These are phyloP conservation scores for Skeletonema marinoi DNA, from an alignment of 108 stramenopile species.

Conservation along the genomic window DNA sequence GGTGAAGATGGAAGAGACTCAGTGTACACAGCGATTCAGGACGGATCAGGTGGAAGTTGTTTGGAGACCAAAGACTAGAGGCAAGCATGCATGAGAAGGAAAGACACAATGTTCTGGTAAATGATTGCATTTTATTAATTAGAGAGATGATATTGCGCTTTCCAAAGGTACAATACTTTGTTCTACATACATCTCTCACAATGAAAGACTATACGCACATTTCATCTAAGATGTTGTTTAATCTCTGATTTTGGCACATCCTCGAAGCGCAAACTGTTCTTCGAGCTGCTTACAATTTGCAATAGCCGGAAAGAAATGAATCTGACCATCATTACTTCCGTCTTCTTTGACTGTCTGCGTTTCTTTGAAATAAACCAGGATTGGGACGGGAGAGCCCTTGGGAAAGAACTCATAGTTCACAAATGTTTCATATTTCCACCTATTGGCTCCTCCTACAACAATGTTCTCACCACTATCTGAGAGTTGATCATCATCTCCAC, in stretches of 20 bases:
- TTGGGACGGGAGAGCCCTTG: constrained; percentile 52
- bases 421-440: constrained; percentile 69
- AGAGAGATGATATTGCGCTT: not conserved
- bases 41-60: constrained; percentile 92
- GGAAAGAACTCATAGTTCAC: constrained; percentile 87
- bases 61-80: constrained; percentile 75
- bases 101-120: not conserved
- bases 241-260: constrained; percentile 46
- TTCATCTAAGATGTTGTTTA: not conserved
- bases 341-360: constrained; percentile 68
- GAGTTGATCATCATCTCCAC: constrained; percentile 16
- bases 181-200: too few relatives aligned
- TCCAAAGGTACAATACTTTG: not conserved
- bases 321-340: constrained; percentile 56
- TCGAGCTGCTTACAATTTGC: constrained; percentile 62
- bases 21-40: constrained; percentile 93
- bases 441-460: constrained; percentile 76
- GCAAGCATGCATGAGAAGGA: constrained; percentile 34
- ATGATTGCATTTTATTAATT: not conserved
- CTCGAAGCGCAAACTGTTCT: constrained; percentile 60
- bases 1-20: constrained; percentile 83
- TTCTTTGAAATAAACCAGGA: constrained; percentile 87
- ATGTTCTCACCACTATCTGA: constrained; percentile 68
- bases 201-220: not conserved
- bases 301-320: constrained; percentile 79